Evolutionary conservation across 805 yeast species (phyloP), one percentile per base, ranked within the genome.

Genomic region (Debaryomyces hansenii): DNA sequence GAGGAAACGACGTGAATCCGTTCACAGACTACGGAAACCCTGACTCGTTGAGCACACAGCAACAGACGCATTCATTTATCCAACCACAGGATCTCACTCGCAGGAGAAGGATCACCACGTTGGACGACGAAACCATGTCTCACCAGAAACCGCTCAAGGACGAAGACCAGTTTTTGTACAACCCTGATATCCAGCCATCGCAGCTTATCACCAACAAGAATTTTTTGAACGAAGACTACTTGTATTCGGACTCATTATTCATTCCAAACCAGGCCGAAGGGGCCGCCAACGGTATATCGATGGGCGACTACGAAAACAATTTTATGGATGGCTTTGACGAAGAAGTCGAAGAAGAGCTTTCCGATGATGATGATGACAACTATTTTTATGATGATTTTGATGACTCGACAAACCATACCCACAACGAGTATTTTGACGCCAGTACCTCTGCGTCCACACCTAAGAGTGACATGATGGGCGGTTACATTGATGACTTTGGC

Each of bases 161-260:
- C 37, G 74, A 70, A 21, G 74, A 70, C 45, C 66, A 58, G 50
- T 61, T 63, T 44, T 62, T 70, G 53, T 69, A 60, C 58, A 69
- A 72, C 52, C 67, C 77, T 8, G 68, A 71, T 54, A 66, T 70
- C 21, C 70, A 69, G 53, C 77, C 77, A 20, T 67, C 73, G 28
- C 67, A 67, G 32, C 55, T 70, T 44, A 58, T 69, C 41, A 56
- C 60, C 41, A 60, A 58, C 46, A 52, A 49, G 36, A 51, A 58
- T 20, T 48, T 50, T 18, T 37, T 48, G 16, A 49, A 59, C 48
- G 67, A 64, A 38, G 66, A 64, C 40, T 54, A 40, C 45, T 43
- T 52, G 31, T 52, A 44, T 21, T 29, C 50, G 24, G 66, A 63
- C 48, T 62, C 70, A 9, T 60, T 72, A 20, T 69, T 66, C 44